A percentile compares a stretch with the other conserved stretches of the same genome.
These are phyloP conservation scores for Rhodotorula sphaerocarpa DNA, from an alignment of 768 basidiomycete species.

Conservation along the genomic window DNA sequence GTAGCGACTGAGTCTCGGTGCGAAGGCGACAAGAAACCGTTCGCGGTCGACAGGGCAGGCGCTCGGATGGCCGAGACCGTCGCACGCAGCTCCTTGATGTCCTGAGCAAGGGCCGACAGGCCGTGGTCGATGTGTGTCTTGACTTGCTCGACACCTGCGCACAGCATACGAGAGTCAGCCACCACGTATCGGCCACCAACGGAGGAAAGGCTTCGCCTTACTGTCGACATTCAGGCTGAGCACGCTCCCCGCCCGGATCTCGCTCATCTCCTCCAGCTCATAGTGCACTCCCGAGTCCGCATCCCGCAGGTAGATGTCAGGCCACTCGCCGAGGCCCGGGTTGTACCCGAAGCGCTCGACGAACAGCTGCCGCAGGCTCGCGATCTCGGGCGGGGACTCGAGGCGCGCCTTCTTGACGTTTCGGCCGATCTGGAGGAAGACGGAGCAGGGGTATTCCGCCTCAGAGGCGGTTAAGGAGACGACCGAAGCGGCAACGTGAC, in stretches of 20 bases:
- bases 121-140: slow-evolving; percentile 95
- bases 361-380: slow-evolving; percentile 73
- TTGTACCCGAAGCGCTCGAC: slow-evolving; percentile 92
- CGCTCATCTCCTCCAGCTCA: slow-evolving; percentile 87
- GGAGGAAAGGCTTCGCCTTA: slow-evolving; percentile 49
- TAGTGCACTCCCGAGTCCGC: slow-evolving; percentile 86
- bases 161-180: not conserved
- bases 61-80: slow-evolving; percentile 52
- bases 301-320: slow-evolving; percentile 72
- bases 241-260: slow-evolving; percentile 78
- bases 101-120: slow-evolving; percentile 71
- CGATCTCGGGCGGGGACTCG: slow-evolving; percentile 54
- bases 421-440: slow-evolving; percentile 56
- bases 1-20: not conserved
- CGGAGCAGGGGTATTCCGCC: slow-evolving; percentile 47
- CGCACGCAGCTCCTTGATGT: slow-evolving; percentile 77
- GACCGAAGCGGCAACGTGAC: slow-evolving; percentile 23
- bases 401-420: slow-evolving; percentile 48
- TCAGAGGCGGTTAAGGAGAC: slow-evolving; percentile 5
- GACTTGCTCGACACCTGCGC: slow-evolving; percentile 86
- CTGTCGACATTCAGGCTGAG: slow-evolving; percentile 93
- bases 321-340: slow-evolving; percentile 55
- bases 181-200: too few relatives aligned
- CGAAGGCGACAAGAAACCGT: slow-evolving; percentile 8
- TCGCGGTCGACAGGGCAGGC: slow-evolving; percentile 50